These are phyloP conservation scores for Apiospora aurea DNA, from an alignment of 2,329 filamentous ascomycete genomes.

Conservation along the genomic window DNA sequence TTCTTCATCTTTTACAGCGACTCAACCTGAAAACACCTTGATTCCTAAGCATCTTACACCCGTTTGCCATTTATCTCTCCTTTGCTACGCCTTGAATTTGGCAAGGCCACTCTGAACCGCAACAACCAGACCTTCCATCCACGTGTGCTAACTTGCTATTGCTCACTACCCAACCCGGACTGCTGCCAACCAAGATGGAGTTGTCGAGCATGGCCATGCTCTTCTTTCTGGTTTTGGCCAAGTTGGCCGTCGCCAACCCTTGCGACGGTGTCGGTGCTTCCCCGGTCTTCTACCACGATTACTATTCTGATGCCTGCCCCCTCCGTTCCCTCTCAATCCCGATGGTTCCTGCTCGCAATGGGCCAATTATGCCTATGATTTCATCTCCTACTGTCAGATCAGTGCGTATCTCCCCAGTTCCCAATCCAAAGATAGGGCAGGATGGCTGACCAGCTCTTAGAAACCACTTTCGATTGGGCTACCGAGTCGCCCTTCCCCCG, in stretches of 20 bases:
- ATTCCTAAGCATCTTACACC: not conserved
- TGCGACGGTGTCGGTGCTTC: conserved; percentile 18
- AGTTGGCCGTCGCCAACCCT: conserved; percentile 5
- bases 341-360: conserved; percentile 7
- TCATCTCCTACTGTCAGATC: conserved; percentile 22
- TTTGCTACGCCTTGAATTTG: not conserved
- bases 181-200: not conserved
- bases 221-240: conserved; percentile 12
- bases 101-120: too few relatives aligned
- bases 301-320: conserved; percentile 1
- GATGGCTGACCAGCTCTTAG: not conserved
- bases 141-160: not conserved
- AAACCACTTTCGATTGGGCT: conserved; percentile 37
- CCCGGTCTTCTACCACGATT: conserved; percentile 24
- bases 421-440: too few relatives aligned
- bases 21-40: not conserved
- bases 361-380: not conserved
- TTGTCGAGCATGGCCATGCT: not conserved
- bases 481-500: conserved; percentile 45
- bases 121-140: not conserved
- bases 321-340: not conserved
- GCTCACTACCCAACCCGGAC: not conserved
- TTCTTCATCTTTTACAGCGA: not conserved
- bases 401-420: not conserved
- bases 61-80: not conserved